Conservation (phyloP, 2,329 filamentous ascomycete species). For the Lizonia empirigonia region DNA sequence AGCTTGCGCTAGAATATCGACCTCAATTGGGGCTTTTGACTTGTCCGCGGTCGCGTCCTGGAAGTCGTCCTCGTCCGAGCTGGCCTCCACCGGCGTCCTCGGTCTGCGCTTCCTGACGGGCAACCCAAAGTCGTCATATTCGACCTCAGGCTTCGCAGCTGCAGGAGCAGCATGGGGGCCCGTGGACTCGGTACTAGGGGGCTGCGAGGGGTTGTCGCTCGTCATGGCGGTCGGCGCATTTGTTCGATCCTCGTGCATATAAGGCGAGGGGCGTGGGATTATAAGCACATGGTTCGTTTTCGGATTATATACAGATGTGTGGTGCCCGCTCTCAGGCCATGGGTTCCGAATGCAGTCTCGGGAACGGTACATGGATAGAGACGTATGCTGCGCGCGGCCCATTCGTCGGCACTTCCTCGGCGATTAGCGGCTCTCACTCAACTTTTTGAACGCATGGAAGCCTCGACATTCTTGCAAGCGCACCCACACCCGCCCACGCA, state of each 20-base stretch:
- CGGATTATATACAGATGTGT: constrained; percentile 11
- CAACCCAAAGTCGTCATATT: constrained; percentile 74
- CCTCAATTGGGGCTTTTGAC: not conserved
- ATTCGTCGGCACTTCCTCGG: constrained; percentile 1
- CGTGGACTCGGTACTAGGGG: constrained; percentile 35
- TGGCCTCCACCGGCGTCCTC: constrained; percentile 35
- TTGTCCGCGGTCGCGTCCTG: constrained; percentile 32
- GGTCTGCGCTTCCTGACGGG: constrained; percentile 60
- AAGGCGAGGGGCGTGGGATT: not conserved
- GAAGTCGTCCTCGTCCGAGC: constrained; percentile 36
- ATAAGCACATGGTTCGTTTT: constrained; percentile 5
- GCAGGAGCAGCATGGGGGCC: constrained; percentile 20
- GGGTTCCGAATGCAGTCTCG: constrained; percentile 8
- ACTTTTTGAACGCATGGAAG: constrained; percentile 8
- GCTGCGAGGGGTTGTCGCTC: constrained; percentile 37
- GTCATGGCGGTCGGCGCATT: constrained; percentile 24
- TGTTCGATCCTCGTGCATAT: not conserved
- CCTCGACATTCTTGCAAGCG: not conserved
- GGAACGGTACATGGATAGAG: constrained; percentile 1
- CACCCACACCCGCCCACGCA: constrained; percentile 1
- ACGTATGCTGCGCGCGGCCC: not conserved
- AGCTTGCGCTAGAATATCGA: constrained; percentile 6
- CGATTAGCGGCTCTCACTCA: not conserved
- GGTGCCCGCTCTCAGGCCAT: constrained; percentile 3
- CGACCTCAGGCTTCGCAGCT: constrained; percentile 37